Base-by-base conservation (phyloP, 1,284 basidiomycete species). In the Sporisorium scitamineum region DNA sequence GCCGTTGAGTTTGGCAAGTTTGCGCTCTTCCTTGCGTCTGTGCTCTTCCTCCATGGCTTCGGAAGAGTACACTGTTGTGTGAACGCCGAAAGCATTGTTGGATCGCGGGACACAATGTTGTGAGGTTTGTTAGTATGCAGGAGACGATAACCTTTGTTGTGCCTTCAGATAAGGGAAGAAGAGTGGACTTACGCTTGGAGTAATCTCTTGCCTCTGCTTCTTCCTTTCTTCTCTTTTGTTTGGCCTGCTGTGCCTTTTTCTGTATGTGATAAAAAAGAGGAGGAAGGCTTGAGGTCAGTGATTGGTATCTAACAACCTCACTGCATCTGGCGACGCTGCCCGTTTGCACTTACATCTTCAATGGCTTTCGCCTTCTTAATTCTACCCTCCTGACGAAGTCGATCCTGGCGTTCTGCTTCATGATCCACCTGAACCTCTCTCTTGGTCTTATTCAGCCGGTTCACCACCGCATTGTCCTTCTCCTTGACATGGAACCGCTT, bases 401-500 rank as follows among this genome's bases (percentile, higher is more conserved):
- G 53, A n/a, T 95, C 94, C 48, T 94, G 88, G 20, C 89, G 88
- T 79, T 97, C 94, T 64, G 92, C 90, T 84, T 98, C 95, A 80
- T 97, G 94, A 81, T 98, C 94, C 4, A 98, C 94, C 54, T 61
- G 61, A 0, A 69, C 60, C 52, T 77, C 83, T 44, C 90, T 87
- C 82, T 95, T 97, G 14, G 95, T 97, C 88, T 98, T 99, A 87
- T 95, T 96, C 51, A 99, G 87, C 20, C 96, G 90, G 82, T 98
- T 98, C 27, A 99, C 92, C 62, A 97, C 93, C 3, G 89, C 85
- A 81, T 98, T 99, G 76, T 97, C 93, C 42, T 95, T 90, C 61
- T 91, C 91, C 1, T 89, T 84, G 11, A 98, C 88, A 82, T 96
- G 89, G 5, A 94, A 93, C 91, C 81, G 48, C 31, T 78, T 79